Base-by-base conservation (phyloP, 2,329 filamentous ascomycete species). In the Rhynchosporium agropyri region DNA sequence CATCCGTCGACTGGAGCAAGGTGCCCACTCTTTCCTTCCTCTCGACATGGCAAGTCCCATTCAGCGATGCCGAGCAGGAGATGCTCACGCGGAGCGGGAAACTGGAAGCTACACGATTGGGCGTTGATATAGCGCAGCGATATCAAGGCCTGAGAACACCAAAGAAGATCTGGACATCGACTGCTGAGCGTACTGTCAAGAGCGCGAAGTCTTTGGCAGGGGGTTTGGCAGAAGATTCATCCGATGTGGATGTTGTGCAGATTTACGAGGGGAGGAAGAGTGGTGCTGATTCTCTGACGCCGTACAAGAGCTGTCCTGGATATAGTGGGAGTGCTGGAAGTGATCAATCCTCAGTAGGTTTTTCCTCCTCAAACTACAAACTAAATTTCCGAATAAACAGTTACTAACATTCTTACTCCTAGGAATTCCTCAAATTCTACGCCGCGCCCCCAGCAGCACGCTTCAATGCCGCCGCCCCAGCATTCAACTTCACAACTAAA, bases 211-310 rank as follows among this genome's bases (percentile, higher is more conserved):
- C 76, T 6, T 79, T 84, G 59, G 79, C 82, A 33, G 72, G 76
- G 26, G 82, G 81, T 0, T 72, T 81, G 31, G 78, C 79, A 33
- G 73, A 74, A 45, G 76, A 75, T 63, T 78, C 72, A 67, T 79
- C 76, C 36, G 72, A 77, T 59, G 80, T 81, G 15, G 63, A 79
- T 33, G 71, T 80, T 6, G 75, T 80, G 3, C 70, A 78, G 60
- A 72, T 83, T 20, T 76, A 75, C 26, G 81, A 84, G 70, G 77
- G 77, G 61, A 68, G 78, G 61, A 74, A 81, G 45, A 74, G 77
- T 6, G 82, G 80, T 12, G 82, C 81, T 0, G 76, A 84, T 67
- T 81, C 78, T n/a, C 72, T 84, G 69, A 84, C 82, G 1, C 82
- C 81, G 0, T 83, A 84, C 72, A 75, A 79, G 67, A 75, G 77